Evolutionary conservation across 345 rosid species (phyloP).

Genomic region (Ricinus communis): DNA sequence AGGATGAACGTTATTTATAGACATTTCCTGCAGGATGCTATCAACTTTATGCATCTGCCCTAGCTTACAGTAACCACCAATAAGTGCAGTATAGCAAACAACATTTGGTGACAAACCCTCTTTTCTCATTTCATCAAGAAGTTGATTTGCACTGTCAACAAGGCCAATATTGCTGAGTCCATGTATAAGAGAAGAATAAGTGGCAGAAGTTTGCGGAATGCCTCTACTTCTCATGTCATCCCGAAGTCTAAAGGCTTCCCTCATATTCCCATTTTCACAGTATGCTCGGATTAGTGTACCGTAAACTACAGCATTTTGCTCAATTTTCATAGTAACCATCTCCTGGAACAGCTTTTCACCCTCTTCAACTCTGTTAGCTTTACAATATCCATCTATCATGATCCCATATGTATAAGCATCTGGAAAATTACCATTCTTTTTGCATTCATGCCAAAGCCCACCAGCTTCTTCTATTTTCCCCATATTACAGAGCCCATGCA

Average conservation of each 20-base stretch:
- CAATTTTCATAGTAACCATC: constrained; percentile 40
- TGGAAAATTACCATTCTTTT: constrained; percentile 45
- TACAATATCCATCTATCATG: constrained; percentile 74
- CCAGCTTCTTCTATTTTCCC: constrained; percentile 65
- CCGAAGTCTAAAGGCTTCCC: constrained; percentile 47
- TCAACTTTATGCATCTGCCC: constrained; percentile 64
- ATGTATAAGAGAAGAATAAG: constrained; percentile 68
- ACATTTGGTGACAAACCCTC: constrained; percentile 66
- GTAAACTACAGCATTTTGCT: constrained; percentile 56
- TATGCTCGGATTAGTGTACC: constrained; percentile 58
- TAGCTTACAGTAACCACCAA: constrained; percentile 67
- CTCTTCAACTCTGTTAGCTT: constrained; percentile 60
- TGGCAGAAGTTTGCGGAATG: constrained; percentile 45
- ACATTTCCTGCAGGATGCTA: constrained; percentile 59
- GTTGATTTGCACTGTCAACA: constrained; percentile 51
- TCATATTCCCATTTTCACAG: constrained; percentile 51
- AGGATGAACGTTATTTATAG: constrained; percentile 45
- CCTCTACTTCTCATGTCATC: constrained; percentile 66
- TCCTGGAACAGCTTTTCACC: constrained; percentile 59
- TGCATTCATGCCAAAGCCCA: constrained; percentile 57
- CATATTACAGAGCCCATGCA: constrained; percentile 50
- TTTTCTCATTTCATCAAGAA: constrained; percentile 58
- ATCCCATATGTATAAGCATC: constrained; percentile 61
- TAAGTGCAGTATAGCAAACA: constrained; percentile 68
- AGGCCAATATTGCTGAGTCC: constrained; percentile 59